Base-by-base conservation (phyloP, 2,329 filamentous ascomycete species). In the Aspergillus unguis region DNA sequence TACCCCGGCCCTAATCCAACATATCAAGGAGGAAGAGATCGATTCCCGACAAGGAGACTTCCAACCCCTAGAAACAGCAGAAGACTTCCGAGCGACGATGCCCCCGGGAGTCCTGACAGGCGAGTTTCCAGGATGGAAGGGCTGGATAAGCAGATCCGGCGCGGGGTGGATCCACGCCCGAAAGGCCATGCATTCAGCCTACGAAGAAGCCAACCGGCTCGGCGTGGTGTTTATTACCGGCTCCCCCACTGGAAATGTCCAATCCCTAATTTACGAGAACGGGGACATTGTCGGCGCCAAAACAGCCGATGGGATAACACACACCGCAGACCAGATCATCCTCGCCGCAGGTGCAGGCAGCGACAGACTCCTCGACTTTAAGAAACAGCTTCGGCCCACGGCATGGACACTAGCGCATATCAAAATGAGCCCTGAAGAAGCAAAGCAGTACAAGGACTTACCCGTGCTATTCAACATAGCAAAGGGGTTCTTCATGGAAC, bases 81-180 rank as follows among this genome's bases (percentile, higher is more conserved):
- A 75, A 29, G 73, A 77, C 10, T 82, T 82, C 53, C 70, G 71
- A 23, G 67, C 63, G 9, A 77, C 79, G 0, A 81, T 82, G 80
- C 78, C 79, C 1, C 52, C 72, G 7, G 78, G 79, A 3, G 72
- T 81, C 0, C 61, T 81, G 27, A 79, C 77, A 1, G 78, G 79
- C 2, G 64, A 74, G 0, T 79, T 82, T 42, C 69, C 74, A 0
- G 70, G 71, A 5, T 81, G 80, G 79, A 74, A 74, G 58, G 79
- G 79, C 8, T 80, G 75, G 59, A 72, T 72, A 51, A 61, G 58
- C 32, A 60, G 58, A 31, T 48, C 54, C 4, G 61, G 75, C 6
- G 77, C 78, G 3, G 80, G 80, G 6, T 83, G 80, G 79, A 77
- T 81, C 2, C 77, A 78, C 57, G 79, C 81, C 3, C 68, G 73